Evolutionary conservation across 164 flowering plant genomes (phyloP).

Genomic region (Buxus sempervirens): DNA sequence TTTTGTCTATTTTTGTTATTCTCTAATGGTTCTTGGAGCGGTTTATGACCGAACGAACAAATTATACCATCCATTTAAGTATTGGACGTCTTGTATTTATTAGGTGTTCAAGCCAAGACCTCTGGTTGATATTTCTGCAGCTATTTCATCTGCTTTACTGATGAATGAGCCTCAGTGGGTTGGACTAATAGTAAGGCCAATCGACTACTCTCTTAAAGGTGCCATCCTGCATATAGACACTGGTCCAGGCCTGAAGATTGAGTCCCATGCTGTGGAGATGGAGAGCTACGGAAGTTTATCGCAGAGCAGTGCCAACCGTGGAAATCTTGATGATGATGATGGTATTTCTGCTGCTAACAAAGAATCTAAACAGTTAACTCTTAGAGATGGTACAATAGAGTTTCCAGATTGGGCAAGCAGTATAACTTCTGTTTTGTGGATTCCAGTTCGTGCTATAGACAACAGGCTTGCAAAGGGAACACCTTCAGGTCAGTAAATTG

Average conservation of each 20-base stretch:
- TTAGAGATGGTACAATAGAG: constrained; percentile 56
- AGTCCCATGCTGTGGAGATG: constrained; percentile 69
- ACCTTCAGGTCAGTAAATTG: constrained; percentile 49
- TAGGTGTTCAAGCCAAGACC: constrained; percentile 93
- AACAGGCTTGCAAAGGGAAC: constrained; percentile 69
- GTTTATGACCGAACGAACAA: background rate
- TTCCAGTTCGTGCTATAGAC: constrained; percentile 73
- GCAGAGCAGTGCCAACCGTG: constrained; percentile 17
- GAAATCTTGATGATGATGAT: constrained; percentile 13
- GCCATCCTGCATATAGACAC: constrained; percentile 84
- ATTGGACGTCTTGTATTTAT: constrained; percentile 10
- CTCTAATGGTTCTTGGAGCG: background rate
- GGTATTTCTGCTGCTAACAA: constrained; percentile 26
- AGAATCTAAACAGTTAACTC: constrained; percentile 43
- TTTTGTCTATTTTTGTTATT: background rate
- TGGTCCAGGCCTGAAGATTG: constrained; percentile 88
- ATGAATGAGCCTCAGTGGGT: constrained; percentile 97
- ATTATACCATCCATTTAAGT: background rate
- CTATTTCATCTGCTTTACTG: constrained; percentile 83
- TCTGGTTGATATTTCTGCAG: constrained; percentile 88
- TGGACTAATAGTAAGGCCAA: constrained; percentile 75
- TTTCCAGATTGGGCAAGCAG: constrained; percentile 92
- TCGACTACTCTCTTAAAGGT: constrained; percentile 86
- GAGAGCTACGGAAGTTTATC: constrained; percentile 38
- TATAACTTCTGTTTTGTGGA: constrained; percentile 72